Evolutionary conservation across 2,329 filamentous ascomycete genomes (phyloP), one percentile per base, ranked within the genome.

Genomic region (Aureobasidium pullulans): DNA sequence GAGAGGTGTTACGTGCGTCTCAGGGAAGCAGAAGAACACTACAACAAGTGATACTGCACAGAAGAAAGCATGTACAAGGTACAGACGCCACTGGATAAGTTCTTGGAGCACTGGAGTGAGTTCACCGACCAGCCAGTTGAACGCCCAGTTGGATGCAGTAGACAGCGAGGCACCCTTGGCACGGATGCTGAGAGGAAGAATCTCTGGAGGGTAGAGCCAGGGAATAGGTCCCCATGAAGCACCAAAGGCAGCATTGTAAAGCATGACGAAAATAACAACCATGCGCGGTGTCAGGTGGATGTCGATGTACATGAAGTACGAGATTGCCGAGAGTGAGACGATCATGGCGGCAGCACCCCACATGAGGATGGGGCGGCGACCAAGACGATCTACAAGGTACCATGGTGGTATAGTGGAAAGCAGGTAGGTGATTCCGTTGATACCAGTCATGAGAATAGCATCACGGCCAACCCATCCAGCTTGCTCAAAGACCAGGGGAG

Each of bases 181-280:
- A 68, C 94, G 87, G 71, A 97, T 96, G 78, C 91, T 96, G 62
- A 99, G 80, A 4, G 94, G 94, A 44, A 99, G 80, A 76, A 99
- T 99, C 80, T 99, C 94, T n/a, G 94, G 94, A 13, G 94, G 94
- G 72, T 97, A 97, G 15, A 99, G 79, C 94, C 94, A 99, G 8
- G 94, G 94, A 62, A 99, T 96, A 1, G 94, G 94, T 16, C 94
- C 94, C 94, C 94, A 99, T n/a, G 85, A 88, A 70, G 92, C 96
- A 49, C 94, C 94, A 72, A 97, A 99, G 7, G 94, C 89, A 5
- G 93, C 94, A 69, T 99, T 99, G 77, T 97, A 99, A 52, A 96
- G 87, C 88, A 97, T 96, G 70, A 99, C 94, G 69, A 95, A 96
- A 53, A 96, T 75, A 52, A 97, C 94, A 2, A 96, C 94, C 71